Evolutionary conservation across 495 filamentous ascomycete species (phyloP).

Genomic region (Penicillium simplicissimum): DNA sequence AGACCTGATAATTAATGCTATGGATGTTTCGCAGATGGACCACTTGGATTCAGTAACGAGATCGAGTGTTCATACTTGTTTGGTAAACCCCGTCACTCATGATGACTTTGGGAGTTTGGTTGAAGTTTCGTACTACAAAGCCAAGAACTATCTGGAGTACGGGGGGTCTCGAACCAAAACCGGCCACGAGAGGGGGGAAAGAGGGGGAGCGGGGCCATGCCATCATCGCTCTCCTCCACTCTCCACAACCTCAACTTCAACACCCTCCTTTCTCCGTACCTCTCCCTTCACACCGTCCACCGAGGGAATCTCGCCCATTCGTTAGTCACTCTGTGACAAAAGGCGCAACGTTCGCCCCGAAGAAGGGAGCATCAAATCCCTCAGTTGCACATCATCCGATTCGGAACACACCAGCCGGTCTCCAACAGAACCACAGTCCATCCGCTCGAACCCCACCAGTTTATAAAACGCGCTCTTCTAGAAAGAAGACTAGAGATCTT

Average conservation of each 20-base stretch:
- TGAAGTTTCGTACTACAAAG: too few species aligned
- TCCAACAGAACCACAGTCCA: constrained; percentile 14
- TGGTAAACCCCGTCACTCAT: too few species aligned
- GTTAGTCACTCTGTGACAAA: background rate
- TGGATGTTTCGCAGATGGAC: too few species aligned
- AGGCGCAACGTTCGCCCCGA: constrained; percentile 1
- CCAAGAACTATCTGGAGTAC: too few species aligned
- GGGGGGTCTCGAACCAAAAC: background rate
- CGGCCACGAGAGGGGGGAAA: background rate
- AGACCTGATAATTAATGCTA: too few species aligned
- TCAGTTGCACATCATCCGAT: constrained; percentile 9
- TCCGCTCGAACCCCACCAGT: background rate
- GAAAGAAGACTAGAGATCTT: background rate
- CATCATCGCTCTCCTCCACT: background rate
- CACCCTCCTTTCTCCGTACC: background rate
- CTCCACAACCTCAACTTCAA: background rate
- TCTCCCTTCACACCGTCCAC: background rate
- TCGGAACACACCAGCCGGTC: constrained; percentile 6
- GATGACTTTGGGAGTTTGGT: too few species aligned
- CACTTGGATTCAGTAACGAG: too few species aligned
- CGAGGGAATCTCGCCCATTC: background rate
- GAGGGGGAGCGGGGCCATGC: background rate
- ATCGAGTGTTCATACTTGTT: too few species aligned
- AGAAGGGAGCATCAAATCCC: constrained; percentile 10
- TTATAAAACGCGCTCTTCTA: constrained; percentile 21